phyloP scores from a whole-genome alignment of 257 asterid genomes.

The Cruciata laevipes region DNA sequence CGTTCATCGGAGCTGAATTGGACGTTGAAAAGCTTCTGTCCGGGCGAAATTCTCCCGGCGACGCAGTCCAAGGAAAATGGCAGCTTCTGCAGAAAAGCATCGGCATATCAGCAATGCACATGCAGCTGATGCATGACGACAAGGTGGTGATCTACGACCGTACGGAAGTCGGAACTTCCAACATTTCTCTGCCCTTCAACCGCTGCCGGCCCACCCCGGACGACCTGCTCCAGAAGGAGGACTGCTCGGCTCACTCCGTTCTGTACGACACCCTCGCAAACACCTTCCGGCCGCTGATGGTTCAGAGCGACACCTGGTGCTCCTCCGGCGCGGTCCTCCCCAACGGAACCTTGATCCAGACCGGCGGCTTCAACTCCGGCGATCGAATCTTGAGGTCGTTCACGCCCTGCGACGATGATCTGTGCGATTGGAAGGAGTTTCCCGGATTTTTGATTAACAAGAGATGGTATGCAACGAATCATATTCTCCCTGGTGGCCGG shows the following conservation, averaged over 20 bases:
- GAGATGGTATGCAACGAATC: slow-evolving; percentile 66
- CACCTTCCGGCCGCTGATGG: slow-evolving; percentile 31
- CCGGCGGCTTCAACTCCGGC: slow-evolving; percentile 71
- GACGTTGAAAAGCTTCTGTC: background rate
- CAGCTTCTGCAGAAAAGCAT: slow-evolving; percentile 23
- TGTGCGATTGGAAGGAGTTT: slow-evolving; percentile 53
- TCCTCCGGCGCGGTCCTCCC: slow-evolving; percentile 57
- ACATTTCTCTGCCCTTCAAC: slow-evolving; percentile 39
- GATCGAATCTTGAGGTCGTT: slow-evolving; percentile 23
- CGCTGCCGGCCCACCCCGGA: slow-evolving; percentile 39
- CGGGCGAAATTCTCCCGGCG: background rate
- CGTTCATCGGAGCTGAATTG: background rate
- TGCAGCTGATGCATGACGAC: slow-evolving; percentile 64
- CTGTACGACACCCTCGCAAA: slow-evolving; percentile 37
- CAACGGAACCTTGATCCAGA: slow-evolving; percentile 57
- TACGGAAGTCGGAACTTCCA: slow-evolving; percentile 64
- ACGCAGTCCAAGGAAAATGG: slow-evolving; percentile 17
- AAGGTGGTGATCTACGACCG: slow-evolving; percentile 56
- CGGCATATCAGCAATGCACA: slow-evolving; percentile 81
- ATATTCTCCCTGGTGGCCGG: slow-evolving; percentile 53
- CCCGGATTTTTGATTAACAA: slow-evolving; percentile 22
- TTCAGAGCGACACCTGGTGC: slow-evolving; percentile 75
- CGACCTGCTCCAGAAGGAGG: slow-evolving; percentile 32
- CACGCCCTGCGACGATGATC: slow-evolving; percentile 25
- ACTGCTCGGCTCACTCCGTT: slow-evolving; percentile 73